Conservation (phyloP, 306 rosid species). For the Pyrus betulifolia region DNA sequence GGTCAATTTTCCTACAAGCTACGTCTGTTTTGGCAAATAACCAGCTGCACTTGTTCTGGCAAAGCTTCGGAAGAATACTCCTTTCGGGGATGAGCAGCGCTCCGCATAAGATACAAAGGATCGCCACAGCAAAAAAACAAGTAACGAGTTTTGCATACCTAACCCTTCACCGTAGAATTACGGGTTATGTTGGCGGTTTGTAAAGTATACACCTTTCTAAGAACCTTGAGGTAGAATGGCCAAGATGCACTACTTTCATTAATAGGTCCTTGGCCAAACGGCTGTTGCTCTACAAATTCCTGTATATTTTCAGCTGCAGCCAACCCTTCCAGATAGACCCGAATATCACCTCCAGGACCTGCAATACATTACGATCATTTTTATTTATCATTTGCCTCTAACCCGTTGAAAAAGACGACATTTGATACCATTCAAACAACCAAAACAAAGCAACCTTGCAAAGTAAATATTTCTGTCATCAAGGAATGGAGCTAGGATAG, state of each 20-base stretch:
- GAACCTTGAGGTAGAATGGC: constrained; percentile 49
- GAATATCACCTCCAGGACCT: constrained; percentile 55
- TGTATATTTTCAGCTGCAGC: constrained; percentile 42
- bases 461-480: background rate
- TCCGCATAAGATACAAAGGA: background rate
- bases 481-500: background rate
- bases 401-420: background rate
- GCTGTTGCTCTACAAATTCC: constrained; percentile 43
- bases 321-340: constrained; percentile 45
- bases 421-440: background rate
- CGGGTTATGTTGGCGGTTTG: constrained; percentile 4
- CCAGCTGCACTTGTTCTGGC: constrained; percentile 7
- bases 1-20: background rate
- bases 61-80: constrained; percentile 6
- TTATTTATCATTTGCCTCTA: background rate
- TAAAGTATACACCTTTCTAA: constrained; percentile 19
- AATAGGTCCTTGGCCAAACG: constrained; percentile 55
- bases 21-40: constrained; percentile 5
- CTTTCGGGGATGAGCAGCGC: background rate
- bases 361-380: constrained; percentile 2
- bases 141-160: background rate
- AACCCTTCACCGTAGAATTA: background rate
- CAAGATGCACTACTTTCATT: constrained; percentile 39
- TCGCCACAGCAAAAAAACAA: background rate
- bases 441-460: background rate